Percentiles rank a stretch among this genome's conserved stretches.
Conservation (phyloP, 2,329 filamentous ascomycete genomes). For the Trichophyton verrucosum region DNA sequence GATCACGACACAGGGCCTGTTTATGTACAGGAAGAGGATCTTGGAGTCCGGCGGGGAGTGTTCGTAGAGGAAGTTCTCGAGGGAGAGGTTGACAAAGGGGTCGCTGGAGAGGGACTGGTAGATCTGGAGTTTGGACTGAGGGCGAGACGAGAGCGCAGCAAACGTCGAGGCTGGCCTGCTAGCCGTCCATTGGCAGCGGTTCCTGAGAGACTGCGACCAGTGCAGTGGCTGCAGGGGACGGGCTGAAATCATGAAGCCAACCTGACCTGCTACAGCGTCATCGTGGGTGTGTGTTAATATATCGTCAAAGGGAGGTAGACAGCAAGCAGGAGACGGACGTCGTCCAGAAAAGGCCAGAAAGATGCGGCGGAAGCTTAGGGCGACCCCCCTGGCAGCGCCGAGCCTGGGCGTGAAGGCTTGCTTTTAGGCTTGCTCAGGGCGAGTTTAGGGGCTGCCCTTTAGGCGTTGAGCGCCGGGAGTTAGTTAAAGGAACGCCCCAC, state of each 20-base stretch:
- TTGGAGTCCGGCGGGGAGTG: slow-evolving; percentile 58
- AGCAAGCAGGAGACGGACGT: background rate
- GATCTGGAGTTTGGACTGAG: slow-evolving; percentile 43
- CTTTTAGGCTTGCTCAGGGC: background rate
- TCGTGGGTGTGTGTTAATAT: background rate
- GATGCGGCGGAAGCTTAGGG: background rate
- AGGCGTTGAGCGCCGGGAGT: background rate
- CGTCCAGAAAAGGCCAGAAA: background rate
- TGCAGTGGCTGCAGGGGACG: background rate
- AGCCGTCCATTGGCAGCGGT: background rate
- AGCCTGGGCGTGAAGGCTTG: background rate
- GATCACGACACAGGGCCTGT: slow-evolving; percentile 76
- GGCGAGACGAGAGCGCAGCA: slow-evolving; percentile 1
- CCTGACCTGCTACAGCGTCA: background rate
- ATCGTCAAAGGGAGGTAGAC: too few relatives aligned
- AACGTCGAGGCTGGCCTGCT: background rate
- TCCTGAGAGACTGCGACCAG: background rate
- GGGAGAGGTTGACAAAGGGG: slow-evolving; percentile 81
- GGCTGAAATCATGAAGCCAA: slow-evolving; percentile 3
- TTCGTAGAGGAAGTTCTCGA: slow-evolving; percentile 81
- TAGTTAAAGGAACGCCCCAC: background rate
- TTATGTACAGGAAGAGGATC: slow-evolving; percentile 77
- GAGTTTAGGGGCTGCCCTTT: background rate
- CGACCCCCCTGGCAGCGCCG: background rate
- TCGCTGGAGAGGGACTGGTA: slow-evolving; percentile 58